A percentile compares a stretch with the other conserved stretches of the same genome.
phyloP scores from a whole-genome alignment of 306 rosid species.

The Cicer bijugum region DNA sequence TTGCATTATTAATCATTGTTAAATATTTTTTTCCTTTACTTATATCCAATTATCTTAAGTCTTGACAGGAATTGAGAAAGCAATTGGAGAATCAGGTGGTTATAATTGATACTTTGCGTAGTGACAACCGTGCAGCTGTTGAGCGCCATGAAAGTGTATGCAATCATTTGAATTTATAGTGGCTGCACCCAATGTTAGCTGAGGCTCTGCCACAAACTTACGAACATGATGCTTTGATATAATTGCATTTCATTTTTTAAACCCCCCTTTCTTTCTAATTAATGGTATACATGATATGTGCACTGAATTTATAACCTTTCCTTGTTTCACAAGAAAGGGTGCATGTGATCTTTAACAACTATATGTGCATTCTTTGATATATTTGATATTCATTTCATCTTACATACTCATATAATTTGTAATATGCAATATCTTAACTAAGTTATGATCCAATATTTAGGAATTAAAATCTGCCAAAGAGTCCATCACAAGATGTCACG shows the following conservation, averaged over 20 bases:
- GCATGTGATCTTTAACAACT: conserved; percentile 23
- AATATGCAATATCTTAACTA: conserved; percentile 13
- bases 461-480: conserved; percentile 76
- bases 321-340: conserved; percentile 18
- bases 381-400: conserved; percentile 24
- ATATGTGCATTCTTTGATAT: conserved; percentile 29
- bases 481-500: conserved; percentile 62
- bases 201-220: background rate
- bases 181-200: conserved; percentile 4
- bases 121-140: conserved; percentile 62
- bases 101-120: conserved; percentile 63
- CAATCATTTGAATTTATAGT: conserved; percentile 21
- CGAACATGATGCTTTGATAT: background rate
- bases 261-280: background rate
- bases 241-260: background rate
- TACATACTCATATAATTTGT: conserved; percentile 19
- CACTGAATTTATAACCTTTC: conserved; percentile 23
- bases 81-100: conserved; percentile 83
- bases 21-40: conserved; percentile 3
- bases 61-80: conserved; percentile 86
- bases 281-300: background rate
- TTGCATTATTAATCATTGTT: conserved; percentile 6
- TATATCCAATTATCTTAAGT: conserved; percentile 16
- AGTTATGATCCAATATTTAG: conserved; percentile 52
- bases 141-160: conserved; percentile 79